Conservation (phyloP, 2,329 filamentous ascomycete genomes). For the Apiospora marii region DNA sequence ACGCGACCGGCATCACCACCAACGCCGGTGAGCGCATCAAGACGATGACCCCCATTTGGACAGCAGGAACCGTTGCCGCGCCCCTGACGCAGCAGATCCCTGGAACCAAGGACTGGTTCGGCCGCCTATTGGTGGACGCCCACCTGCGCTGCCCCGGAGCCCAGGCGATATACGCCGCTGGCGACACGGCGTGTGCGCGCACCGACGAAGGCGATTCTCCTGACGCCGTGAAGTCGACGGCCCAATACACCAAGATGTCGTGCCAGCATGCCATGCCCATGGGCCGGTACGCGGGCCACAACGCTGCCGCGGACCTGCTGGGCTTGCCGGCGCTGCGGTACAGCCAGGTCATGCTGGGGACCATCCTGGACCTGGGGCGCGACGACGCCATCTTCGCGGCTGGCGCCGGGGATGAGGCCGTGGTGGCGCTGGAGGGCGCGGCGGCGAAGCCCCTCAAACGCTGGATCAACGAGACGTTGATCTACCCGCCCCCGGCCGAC, state of each 20-base stretch:
- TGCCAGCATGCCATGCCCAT: slow-evolving; percentile 49
- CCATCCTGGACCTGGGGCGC: slow-evolving; percentile 47
- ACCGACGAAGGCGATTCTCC: slow-evolving; percentile 39
- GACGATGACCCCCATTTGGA: slow-evolving; percentile 46
- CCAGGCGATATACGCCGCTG: slow-evolving; percentile 42
- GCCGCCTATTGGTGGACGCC: slow-evolving; percentile 41
- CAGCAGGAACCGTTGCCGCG: slow-evolving; percentile 45
- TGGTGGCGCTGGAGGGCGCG: slow-evolving; percentile 37
- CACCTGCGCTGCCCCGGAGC: slow-evolving; percentile 38
- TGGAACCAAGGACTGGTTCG: slow-evolving; percentile 38
- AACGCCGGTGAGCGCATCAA: slow-evolving; percentile 44
- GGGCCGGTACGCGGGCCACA: slow-evolving; percentile 45
- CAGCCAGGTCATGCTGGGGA: slow-evolving; percentile 41
- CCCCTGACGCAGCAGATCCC: slow-evolving; percentile 44
- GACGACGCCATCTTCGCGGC: slow-evolving; percentile 39
- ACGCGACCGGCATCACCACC: slow-evolving; percentile 36
- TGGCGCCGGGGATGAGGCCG: slow-evolving; percentile 42
- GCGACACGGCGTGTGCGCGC: slow-evolving; percentile 42
- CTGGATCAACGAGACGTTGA: slow-evolving; percentile 44
- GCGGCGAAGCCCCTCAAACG: slow-evolving; percentile 44
- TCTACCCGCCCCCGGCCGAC: slow-evolving; percentile 42
- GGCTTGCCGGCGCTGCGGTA: slow-evolving; percentile 36
- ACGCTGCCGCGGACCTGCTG: slow-evolving; percentile 46
- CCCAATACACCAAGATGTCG: slow-evolving; percentile 38
- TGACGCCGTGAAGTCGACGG: slow-evolving; percentile 13